Evolutionary conservation across 2,329 filamentous ascomycete genomes (phyloP), one percentile per base, ranked within the genome.

Genomic region (Plectosphaerella sp.): DNA sequence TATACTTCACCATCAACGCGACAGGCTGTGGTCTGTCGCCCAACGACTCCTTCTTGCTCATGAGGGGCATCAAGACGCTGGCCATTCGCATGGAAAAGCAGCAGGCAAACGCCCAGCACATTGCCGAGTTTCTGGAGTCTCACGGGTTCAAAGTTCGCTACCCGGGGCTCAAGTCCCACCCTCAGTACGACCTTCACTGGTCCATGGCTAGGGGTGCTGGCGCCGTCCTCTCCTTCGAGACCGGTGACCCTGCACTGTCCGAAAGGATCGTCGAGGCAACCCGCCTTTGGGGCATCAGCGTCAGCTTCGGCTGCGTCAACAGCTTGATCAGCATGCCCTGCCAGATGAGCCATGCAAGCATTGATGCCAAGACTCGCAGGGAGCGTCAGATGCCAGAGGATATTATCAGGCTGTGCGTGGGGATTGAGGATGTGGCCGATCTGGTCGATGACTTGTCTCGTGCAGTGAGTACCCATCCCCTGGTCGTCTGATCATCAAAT

Each of bases 51-150:
- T 99, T 95, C 82, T 80, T 99, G 37, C 84, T 99, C 39, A 90
- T 99, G 79, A 85, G 94, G 53, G 94, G 94, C 16, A 85, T 99
- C 68, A 99, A 99, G 77, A 99, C 94, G 0, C 79, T 99, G 7
- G 92, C 92, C 56, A 94, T 99, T 51, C 91, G 94, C 63, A 97
- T 99, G 92, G 94, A 99, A 68, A 96, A 96, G 76, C 95, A 99
- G 71, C 94, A 99, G 70, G 75, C 86, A 53, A 99, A 96, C 63
- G 91, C 95, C 1, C 89, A 94, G 72, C 79, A 82, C 50, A 96
- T 99, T 63, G 94, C 93, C 47, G 85, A 91, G 63, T 99, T 96
- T 67, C 86, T 99, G 50, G 93, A 99, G 69, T 77, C 79, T 3
- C 88, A 89, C 60, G 94, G 95, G 48, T 99, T 99, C 82, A 88